Evolutionary conservation across 257 asterid genomes (phyloP).

Genomic region (Anisodus tanguticus): DNA sequence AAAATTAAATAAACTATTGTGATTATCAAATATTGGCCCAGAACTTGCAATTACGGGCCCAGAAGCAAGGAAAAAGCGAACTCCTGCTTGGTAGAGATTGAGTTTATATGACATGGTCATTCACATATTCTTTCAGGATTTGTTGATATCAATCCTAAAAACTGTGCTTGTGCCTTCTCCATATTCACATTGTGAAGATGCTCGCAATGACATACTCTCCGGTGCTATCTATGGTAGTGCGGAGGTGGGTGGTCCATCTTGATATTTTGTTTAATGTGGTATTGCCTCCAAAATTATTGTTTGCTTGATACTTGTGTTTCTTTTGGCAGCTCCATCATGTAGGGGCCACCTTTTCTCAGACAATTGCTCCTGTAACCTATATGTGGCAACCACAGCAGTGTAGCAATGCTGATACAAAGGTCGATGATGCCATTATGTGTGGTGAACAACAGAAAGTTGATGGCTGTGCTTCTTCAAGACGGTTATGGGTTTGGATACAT

Average conservation of each 20-base stretch:
- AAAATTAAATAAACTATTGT: too few species aligned
- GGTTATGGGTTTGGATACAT: slow-evolving; percentile 85
- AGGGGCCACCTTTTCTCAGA: slow-evolving; percentile 46
- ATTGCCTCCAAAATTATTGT: not conserved
- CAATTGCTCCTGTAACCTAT: slow-evolving; percentile 84
- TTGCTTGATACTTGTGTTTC: slow-evolving; percentile 33
- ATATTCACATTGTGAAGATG: slow-evolving; percentile 46
- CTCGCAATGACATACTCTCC: slow-evolving; percentile 50
- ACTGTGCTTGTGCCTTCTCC: slow-evolving; percentile 63
- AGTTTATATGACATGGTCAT: not conserved
- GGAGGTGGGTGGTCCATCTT: slow-evolving; percentile 53
- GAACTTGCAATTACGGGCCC: not conserved
- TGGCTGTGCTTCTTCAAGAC: slow-evolving; percentile 44
- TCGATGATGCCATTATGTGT: slow-evolving; percentile 15
- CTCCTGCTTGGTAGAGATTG: not conserved
- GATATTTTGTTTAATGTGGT: not conserved
- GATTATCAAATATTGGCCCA: not conserved
- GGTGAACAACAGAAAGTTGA: slow-evolving; percentile 41
- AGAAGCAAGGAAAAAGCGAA: not conserved
- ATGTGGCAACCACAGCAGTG: slow-evolving; percentile 66
- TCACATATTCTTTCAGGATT: slow-evolving; percentile 54
- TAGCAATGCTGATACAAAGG: slow-evolving; percentile 34
- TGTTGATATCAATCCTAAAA: slow-evolving; percentile 52
- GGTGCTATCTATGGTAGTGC: slow-evolving; percentile 70
- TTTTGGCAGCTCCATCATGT: slow-evolving; percentile 67